Evolutionary conservation across 768 basidiomycete genomes (phyloP), one percentile per base, ranked within the genome.

Genomic region (Hypholoma sublateritium): DNA sequence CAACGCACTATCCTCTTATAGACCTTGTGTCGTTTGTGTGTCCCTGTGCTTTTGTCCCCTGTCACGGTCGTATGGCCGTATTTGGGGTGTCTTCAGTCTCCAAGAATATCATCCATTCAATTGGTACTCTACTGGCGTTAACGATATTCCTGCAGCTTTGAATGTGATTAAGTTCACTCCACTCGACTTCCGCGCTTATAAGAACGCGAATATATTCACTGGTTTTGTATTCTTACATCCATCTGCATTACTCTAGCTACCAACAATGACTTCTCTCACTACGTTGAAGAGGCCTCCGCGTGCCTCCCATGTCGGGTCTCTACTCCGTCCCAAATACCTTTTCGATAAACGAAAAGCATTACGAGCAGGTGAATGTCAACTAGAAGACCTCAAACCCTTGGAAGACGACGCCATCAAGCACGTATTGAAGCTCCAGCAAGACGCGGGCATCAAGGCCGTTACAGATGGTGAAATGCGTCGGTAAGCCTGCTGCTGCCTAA

Each of bases 241-340:
- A 46, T 12, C 46, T 47, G 6, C 1, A 22, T 28, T 11, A 47
- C 25, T 47, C 28, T 32, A 32, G 8, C 22, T 13, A 28, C 16
- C 22, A 22, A 5, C 13, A 11, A 47, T 47, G n/a, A 1, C 22
- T n/a, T 22, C 16, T 12, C 25, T n/a, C 25, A 16, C 66, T 44
- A 62, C 74, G 35, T 73, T 69, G 59, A 70, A 59, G 24, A 74
- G 76, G 19, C 78, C 77, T 16, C 77, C 73, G 59, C 76, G 80
- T 53, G 80, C 78, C 45, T 85, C 86, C 53, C 85, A 86, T 66
- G 74, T 86, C 47, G 86, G 85, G 39, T 86, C 85, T 21, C 76
- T 88, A 47, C 71, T 86, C 55, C 81, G 86, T 2, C 84, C 85
- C 2, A 53, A 65, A 2, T 57, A 70, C 17, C 77, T 88, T 13